Conservation (phyloP, 1,139 yeast genomes). For the Zygosaccharomyces pseudobailii region DNA sequence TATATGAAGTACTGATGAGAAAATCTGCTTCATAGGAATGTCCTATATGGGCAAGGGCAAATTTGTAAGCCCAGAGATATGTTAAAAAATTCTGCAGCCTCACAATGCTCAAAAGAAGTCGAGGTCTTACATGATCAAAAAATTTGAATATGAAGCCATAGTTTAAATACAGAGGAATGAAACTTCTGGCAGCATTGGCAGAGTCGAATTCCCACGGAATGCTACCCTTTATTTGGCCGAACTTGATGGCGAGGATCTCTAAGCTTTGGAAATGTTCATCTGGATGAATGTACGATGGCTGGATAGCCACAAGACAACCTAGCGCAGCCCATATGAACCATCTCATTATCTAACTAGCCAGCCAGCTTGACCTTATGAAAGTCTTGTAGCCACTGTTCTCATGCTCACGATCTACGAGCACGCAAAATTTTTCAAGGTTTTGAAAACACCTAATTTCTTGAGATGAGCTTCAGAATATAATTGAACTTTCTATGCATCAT, state of each 20-base stretch:
- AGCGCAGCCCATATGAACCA: slow-evolving; percentile 3
- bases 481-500: not conserved
- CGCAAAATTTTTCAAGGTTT: not conserved
- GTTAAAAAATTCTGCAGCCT: slow-evolving; percentile 54
- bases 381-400: not conserved
- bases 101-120: slow-evolving; percentile 50
- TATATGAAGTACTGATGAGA: slow-evolving; percentile 70
- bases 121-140: slow-evolving; percentile 33
- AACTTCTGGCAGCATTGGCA: slow-evolving; percentile 63
- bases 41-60: slow-evolving; percentile 25
- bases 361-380: not conserved
- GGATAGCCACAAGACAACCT: slow-evolving; percentile 60
- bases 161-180: slow-evolving; percentile 58
- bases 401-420: not conserved
- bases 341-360: not conserved
- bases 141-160: slow-evolving; percentile 58
- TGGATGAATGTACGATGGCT: slow-evolving; percentile 88
- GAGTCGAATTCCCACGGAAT: slow-evolving; percentile 82
- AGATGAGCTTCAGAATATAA: not conserved
- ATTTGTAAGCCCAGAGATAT: slow-evolving; percentile 31
- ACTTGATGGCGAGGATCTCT: slow-evolving; percentile 50
- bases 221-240: slow-evolving; percentile 49
- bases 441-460: not conserved
- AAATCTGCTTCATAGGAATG: slow-evolving; percentile 53
- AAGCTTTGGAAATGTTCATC: slow-evolving; percentile 94